Conservation (phyloP, 495 filamentous ascomycete genomes). For the Neurospora hispaniola region DNA sequence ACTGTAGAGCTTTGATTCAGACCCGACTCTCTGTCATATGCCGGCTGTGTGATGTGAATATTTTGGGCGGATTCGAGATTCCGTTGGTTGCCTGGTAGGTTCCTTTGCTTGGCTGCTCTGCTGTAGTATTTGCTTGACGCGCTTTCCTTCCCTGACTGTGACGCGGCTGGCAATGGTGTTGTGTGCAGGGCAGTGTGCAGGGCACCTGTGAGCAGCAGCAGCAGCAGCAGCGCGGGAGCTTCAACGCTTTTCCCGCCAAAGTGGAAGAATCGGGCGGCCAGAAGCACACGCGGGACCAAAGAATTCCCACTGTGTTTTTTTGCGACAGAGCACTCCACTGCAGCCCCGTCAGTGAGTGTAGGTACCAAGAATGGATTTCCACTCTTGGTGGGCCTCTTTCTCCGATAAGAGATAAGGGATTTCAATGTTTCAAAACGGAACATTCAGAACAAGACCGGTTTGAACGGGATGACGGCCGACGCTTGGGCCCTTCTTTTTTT, state of each 20-base stretch:
- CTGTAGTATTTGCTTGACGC: slow-evolving; percentile 9
- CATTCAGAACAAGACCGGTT: neutral
- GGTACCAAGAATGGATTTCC: neutral
- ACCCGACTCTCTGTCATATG: neutral
- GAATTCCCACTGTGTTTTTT: neutral
- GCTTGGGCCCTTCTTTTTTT: neutral
- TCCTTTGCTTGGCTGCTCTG: neutral
- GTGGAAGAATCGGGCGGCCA: neutral
- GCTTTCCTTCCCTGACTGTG: slow-evolving; percentile 2
- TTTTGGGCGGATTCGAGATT: neutral
- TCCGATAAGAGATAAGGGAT: neutral
- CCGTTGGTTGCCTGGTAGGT: neutral
- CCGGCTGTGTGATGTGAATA: neutral
- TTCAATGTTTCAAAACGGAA: neutral
- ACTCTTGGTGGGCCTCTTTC: neutral
- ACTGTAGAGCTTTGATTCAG: neutral
- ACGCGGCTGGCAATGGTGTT: slow-evolving; percentile 10
- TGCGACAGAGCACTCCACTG: neutral
- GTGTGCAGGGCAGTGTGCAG: neutral
- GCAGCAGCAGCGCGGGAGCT: neutral
- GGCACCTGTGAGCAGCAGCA: neutral
- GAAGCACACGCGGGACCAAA: neutral
- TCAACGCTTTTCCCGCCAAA: neutral
- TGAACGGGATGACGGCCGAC: neutral
- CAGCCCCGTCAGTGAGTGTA: neutral